Evolutionary conservation across 345 rosid species (phyloP).

Genomic region (Populus pruinosa): DNA sequence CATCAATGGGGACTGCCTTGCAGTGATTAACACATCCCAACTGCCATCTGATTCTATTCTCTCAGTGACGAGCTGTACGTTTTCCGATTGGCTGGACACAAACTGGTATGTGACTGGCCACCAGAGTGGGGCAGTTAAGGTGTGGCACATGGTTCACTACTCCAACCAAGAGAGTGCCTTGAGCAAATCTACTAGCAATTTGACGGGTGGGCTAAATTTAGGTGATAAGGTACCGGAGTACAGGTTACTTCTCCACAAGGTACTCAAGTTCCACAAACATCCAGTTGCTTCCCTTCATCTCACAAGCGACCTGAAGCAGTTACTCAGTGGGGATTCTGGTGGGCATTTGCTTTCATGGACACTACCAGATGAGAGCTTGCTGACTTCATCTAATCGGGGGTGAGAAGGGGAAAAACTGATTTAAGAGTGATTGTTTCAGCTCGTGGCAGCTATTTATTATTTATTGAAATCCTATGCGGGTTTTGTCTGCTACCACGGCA

Average conservation of each 20-base stretch:
- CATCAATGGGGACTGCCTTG: slow-evolving; percentile 95
- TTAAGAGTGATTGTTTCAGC: slow-evolving; percentile 17
- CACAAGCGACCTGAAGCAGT: slow-evolving; percentile 80
- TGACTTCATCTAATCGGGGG: slow-evolving; percentile 58
- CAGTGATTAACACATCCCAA: slow-evolving; percentile 85
- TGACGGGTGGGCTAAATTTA: slow-evolving; percentile 54
- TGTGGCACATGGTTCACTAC: slow-evolving; percentile 91
- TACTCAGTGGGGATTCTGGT: slow-evolving; percentile 83
- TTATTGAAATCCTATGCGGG: slow-evolving; percentile 15
- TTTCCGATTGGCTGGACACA: slow-evolving; percentile 90
- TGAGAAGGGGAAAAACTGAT: slow-evolving; percentile 11
- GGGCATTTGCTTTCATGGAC: slow-evolving; percentile 97
- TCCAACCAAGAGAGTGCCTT: slow-evolving; percentile 48
- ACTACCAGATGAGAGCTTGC: slow-evolving; percentile 73
- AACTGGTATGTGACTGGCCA: slow-evolving; percentile 97
- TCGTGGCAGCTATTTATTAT: slow-evolving; percentile 11
- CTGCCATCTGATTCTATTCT: slow-evolving; percentile 91
- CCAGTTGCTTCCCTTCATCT: slow-evolving; percentile 85
- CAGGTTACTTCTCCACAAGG: slow-evolving; percentile 75
- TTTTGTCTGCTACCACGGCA: slow-evolving; percentile 13
- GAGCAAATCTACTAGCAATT: slow-evolving; percentile 45
- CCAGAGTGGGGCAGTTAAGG: slow-evolving; percentile 96
- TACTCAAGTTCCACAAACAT: slow-evolving; percentile 79
- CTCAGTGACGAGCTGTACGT: slow-evolving; percentile 76
- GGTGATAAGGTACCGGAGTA: slow-evolving; percentile 68